phyloP scores from a whole-genome alignment of 2,329 filamentous ascomycete genomes.

The Cercospora sojina region DNA sequence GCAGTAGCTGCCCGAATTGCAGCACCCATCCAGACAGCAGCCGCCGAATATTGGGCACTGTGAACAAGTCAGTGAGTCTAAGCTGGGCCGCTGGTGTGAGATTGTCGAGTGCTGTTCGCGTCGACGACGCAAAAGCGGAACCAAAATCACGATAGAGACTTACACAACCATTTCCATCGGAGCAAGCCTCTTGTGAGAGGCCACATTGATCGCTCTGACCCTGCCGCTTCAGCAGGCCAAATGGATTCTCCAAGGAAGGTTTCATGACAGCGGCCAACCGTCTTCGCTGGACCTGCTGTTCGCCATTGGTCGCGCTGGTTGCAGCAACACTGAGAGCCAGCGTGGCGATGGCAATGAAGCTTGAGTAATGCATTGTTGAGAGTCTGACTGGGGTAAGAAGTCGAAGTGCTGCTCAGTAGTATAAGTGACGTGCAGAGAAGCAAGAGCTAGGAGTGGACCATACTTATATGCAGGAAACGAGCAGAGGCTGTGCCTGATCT shows the following conservation, averaged over 20 bases:
- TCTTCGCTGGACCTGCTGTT: not conserved
- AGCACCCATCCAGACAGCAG: not conserved
- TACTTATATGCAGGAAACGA: not conserved
- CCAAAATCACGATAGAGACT: not conserved
- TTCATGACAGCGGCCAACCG: not conserved
- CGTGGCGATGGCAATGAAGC: not conserved
- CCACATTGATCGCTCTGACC: not conserved
- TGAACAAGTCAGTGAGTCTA: not conserved
- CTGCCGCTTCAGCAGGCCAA: not conserved
- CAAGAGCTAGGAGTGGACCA: not conserved
- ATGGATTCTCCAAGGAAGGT: not conserved
- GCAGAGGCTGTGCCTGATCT: not conserved
- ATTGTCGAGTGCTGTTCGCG: not conserved
- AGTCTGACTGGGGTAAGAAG: not conserved
- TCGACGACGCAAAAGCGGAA: not conserved
- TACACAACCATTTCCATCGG: not conserved
- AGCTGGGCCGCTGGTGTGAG: not conserved
- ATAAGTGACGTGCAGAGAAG: not conserved
- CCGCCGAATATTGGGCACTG: not conserved
- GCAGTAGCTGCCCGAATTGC: not conserved
- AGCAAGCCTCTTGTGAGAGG: not conserved
- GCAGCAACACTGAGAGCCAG: not conserved
- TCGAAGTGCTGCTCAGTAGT: not conserved
- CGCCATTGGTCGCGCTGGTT: not conserved
- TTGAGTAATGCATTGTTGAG: not conserved